phyloP scores from a whole-genome alignment of 164 flowering plant genomes.

The Dillenia suffruticosa region DNA sequence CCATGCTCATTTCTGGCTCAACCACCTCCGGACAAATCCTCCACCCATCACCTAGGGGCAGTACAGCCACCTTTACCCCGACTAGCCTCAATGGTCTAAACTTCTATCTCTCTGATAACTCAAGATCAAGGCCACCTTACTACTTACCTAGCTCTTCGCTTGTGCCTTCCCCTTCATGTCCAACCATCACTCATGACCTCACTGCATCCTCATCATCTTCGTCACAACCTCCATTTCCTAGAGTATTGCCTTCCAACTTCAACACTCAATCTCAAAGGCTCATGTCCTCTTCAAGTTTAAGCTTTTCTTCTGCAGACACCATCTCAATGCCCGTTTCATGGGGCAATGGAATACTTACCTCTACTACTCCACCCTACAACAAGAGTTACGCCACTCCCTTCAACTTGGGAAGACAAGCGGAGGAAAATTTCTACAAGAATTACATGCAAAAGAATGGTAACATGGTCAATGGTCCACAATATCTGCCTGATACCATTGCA shows the following conservation, averaged over 20 bases:
- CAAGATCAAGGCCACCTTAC: constrained; percentile 50
- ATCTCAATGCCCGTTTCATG: constrained; percentile 33
- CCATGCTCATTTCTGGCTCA: constrained; percentile 74
- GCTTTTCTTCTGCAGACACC: constrained; percentile 50
- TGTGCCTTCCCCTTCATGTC: constrained; percentile 50
- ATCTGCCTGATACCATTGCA: constrained; percentile 38
- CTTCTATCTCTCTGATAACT: constrained; percentile 47
- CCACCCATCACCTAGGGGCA: neutral
- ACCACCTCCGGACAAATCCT: constrained; percentile 22
- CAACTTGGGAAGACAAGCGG: constrained; percentile 23
- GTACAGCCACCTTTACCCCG: constrained; percentile 15
- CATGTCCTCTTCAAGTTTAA: constrained; percentile 43
- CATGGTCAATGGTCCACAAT: constrained; percentile 13
- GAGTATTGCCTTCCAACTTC: too few relatives aligned
- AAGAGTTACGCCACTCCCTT: constrained; percentile 27
- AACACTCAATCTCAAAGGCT: constrained; percentile 1
- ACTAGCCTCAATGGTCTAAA: constrained; percentile 49
- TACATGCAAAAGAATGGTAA: constrained; percentile 31
- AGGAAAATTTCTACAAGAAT: constrained; percentile 44
- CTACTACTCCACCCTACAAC: constrained; percentile 32
- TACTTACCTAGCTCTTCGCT: constrained; percentile 52
- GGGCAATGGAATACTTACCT: constrained; percentile 29
- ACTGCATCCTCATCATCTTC: constrained; percentile 41
- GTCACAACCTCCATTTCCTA: neutral
- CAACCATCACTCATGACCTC: constrained; percentile 92